Percentiles rank a stretch among this genome's conserved stretches.
Evolutionary conservation across 176 grass and related monocot species (phyloP).

Genomic region (Chrysopogon serrulatus): DNA sequence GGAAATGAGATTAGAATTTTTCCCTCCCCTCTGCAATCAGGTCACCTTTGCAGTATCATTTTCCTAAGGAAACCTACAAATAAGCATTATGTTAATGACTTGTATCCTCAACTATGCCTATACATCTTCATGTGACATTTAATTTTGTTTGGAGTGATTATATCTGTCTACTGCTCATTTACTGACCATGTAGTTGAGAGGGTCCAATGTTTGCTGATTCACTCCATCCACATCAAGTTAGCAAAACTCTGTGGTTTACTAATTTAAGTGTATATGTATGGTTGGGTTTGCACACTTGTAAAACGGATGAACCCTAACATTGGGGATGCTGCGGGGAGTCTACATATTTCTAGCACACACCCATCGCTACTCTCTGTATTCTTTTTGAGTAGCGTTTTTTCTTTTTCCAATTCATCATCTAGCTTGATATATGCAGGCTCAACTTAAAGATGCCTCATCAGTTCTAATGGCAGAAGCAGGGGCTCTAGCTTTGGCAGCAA

Average conservation of each 20-base stretch:
- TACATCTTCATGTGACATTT: too few relatives aligned
- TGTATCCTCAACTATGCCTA: too few relatives aligned
- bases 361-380: background rate
- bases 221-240: background rate
- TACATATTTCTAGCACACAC: background rate
- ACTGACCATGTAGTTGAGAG: too few relatives aligned
- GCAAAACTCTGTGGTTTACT: background rate
- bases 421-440: too few relatives aligned
- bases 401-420: conserved; percentile 30
- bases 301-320: background rate
- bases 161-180: too few relatives aligned
- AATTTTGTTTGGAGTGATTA: too few relatives aligned
- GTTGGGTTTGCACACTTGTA: background rate
- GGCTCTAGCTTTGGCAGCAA: too few relatives aligned
- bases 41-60: background rate
- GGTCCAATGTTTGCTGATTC: too few relatives aligned
- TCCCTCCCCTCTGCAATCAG: background rate
- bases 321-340: too few relatives aligned
- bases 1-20: background rate
- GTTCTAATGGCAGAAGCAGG: conserved; percentile 78
- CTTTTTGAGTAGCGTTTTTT: background rate
- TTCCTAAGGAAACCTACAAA: too few relatives aligned
- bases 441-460: too few relatives aligned
- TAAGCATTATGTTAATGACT: too few relatives aligned
- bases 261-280: background rate